These are phyloP conservation scores for Zizania latifolia DNA, from an alignment of 176 grass and related monocot genomes.

Conservation along the genomic window DNA sequence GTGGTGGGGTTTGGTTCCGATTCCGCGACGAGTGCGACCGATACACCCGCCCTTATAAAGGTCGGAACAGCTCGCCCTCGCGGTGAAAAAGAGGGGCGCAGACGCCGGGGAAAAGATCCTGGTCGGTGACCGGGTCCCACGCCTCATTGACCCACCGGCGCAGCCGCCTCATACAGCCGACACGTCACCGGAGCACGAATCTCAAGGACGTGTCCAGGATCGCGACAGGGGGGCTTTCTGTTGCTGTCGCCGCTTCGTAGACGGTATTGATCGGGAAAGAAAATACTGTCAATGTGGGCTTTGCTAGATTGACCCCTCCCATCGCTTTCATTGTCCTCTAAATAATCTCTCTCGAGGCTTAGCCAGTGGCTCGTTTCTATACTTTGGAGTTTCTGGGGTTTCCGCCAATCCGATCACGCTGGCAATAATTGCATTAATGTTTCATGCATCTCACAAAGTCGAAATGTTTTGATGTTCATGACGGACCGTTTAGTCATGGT, in stretches of 20 bases:
- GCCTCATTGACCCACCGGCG: constrained; percentile 24
- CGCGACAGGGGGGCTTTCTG: not conserved
- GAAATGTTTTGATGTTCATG: not conserved
- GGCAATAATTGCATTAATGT: constrained; percentile 19
- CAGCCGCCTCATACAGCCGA: too few species aligned
- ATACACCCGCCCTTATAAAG: constrained; percentile 25
- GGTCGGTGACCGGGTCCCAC: constrained; percentile 32
- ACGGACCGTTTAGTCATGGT: not conserved
- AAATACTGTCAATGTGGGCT: not conserved
- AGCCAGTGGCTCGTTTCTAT: not conserved
- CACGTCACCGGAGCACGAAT: constrained; percentile 21
- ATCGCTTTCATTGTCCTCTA: constrained; percentile 56
- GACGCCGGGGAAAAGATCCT: constrained; percentile 18
- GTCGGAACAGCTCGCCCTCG: not conserved
- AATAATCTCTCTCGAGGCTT: not conserved
- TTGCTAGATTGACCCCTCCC: not conserved
- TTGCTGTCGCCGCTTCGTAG: constrained; percentile 33
- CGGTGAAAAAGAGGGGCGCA: not conserved
- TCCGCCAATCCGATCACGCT: constrained; percentile 34
- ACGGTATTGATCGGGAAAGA: constrained; percentile 13
- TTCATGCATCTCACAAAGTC: not conserved
- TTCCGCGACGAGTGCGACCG: constrained; percentile 17
- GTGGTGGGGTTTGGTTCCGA: constrained; percentile 25
- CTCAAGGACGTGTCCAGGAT: not conserved
- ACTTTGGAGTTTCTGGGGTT: constrained; percentile 11